Evolutionary conservation across 129 eudicot genomes (phyloP).

Genomic region (Mikania micrantha): DNA sequence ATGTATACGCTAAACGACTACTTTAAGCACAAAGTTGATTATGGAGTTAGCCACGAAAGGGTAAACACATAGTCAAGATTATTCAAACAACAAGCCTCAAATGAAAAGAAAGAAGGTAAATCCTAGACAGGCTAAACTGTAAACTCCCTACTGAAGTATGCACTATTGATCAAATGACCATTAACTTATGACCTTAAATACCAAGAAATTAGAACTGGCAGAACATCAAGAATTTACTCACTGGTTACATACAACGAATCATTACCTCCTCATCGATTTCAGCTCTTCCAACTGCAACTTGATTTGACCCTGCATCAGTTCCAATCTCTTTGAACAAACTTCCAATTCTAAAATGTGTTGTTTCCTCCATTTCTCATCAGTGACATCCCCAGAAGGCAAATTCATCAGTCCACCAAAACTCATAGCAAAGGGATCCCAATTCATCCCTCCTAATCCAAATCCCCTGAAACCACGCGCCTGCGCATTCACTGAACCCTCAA

Average conservation of each 20-base stretch:
- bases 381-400: constrained; percentile 34
- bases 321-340: constrained; percentile 82
- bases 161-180: constrained; percentile 20
- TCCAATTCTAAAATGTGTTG: constrained; percentile 91
- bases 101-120: background rate
- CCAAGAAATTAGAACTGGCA: background rate
- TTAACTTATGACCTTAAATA: constrained; percentile 14
- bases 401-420: constrained; percentile 33
- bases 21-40: constrained; percentile 18
- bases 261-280: constrained; percentile 53
- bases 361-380: constrained; percentile 88
- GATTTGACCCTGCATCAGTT: constrained; percentile 87
- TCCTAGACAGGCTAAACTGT: constrained; percentile 19
- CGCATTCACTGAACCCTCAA: constrained; percentile 39
- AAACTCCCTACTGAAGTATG: constrained; percentile 23
- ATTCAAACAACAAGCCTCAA: constrained; percentile 19
- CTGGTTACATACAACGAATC: constrained; percentile 22
- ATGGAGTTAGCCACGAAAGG: constrained; percentile 9
- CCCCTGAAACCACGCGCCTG: constrained; percentile 27
- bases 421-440: constrained; percentile 27
- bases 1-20: background rate
- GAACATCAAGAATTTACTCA: constrained; percentile 27
- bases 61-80: constrained; percentile 19
- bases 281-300: constrained; percentile 78
- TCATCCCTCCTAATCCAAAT: constrained; percentile 29